These are phyloP conservation scores for Urochloa ruziziensis DNA, from an alignment of 176 grass and related monocot species.

Conservation along the genomic window DNA sequence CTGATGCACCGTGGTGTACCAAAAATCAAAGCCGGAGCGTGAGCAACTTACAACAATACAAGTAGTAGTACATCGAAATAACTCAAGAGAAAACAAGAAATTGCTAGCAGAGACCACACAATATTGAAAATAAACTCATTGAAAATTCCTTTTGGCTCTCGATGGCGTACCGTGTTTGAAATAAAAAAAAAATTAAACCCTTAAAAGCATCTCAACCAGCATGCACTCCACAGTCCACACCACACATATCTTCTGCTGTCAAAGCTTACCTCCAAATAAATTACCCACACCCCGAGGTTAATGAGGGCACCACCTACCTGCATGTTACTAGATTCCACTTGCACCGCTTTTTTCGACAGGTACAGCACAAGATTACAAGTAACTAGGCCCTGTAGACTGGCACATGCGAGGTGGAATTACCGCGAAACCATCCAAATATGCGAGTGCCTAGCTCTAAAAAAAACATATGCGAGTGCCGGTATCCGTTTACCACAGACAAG, in stretches of 20 bases:
- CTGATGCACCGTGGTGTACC: background rate
- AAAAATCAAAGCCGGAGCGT: background rate
- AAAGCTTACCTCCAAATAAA: constrained; percentile 14
- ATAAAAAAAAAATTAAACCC: background rate
- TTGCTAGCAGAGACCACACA: background rate
- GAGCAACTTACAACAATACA: background rate
- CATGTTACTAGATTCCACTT: constrained; percentile 35
- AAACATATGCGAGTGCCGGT: no score
- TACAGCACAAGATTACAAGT: background rate
- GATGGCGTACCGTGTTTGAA: background rate
- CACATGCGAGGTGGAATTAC: constrained; percentile 34
- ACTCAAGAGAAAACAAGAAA: background rate
- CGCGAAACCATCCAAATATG: background rate
- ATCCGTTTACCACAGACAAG: background rate
- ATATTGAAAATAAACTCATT: background rate
- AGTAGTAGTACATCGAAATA: no score
- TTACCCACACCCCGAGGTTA: constrained; percentile 23
- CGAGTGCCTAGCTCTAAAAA: no score
- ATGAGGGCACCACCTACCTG: constrained; percentile 24
- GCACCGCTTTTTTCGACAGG: constrained; percentile 21
- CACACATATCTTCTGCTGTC: background rate
- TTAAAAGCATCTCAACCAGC: constrained; percentile 26
- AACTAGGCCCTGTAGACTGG: background rate
- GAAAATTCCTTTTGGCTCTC: no score
- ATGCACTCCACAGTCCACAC: background rate